These are phyloP conservation scores for Candida oleophila DNA, from an alignment of 805 yeast genomes.

Conservation along the genomic window DNA sequence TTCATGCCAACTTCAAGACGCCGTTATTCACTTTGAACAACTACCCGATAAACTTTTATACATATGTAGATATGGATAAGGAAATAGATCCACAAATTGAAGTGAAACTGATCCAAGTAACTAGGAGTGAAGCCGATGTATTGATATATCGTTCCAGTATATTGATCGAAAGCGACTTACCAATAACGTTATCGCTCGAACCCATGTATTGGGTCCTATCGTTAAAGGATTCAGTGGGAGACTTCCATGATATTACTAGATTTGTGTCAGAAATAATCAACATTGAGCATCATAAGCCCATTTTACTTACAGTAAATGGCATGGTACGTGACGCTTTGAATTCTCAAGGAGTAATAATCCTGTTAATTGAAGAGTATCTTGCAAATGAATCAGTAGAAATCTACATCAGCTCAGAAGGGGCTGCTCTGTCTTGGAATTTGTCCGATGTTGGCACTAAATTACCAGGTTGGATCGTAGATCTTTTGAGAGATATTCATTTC, in stretches of 20 bases:
- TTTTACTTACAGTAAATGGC: constrained; percentile 19
- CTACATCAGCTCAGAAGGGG: neutral
- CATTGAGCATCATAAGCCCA: constrained; percentile 13
- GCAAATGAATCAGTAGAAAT: neutral
- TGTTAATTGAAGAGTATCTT: constrained; percentile 13
- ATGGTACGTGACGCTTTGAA: constrained; percentile 17
- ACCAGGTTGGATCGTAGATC: constrained; percentile 2
- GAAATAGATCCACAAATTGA: constrained; percentile 14
- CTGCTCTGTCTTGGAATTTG: neutral
- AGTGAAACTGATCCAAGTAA: constrained; percentile 12
- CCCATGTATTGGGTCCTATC: constrained; percentile 27
- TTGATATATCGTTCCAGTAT: constrained; percentile 6
- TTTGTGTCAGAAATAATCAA: constrained; percentile 18
- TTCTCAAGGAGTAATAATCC: constrained; percentile 19
- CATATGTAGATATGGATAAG: constrained; percentile 10
- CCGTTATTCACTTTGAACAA: constrained; percentile 15
- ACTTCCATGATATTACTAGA: constrained; percentile 20
- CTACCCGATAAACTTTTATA: constrained; percentile 15
- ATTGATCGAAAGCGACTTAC: constrained; percentile 13
- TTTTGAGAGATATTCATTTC: neutral
- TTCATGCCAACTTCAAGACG: constrained; percentile 17
- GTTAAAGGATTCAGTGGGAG: constrained; percentile 23
- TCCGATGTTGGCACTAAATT: constrained; percentile 3
- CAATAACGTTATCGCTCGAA: constrained; percentile 17
- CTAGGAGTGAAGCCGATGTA: constrained; percentile 1